Evolutionary conservation across 257 asterid genomes (phyloP), one percentile per base, ranked within the genome.

Genomic region (Voacanga thouarsii): DNA sequence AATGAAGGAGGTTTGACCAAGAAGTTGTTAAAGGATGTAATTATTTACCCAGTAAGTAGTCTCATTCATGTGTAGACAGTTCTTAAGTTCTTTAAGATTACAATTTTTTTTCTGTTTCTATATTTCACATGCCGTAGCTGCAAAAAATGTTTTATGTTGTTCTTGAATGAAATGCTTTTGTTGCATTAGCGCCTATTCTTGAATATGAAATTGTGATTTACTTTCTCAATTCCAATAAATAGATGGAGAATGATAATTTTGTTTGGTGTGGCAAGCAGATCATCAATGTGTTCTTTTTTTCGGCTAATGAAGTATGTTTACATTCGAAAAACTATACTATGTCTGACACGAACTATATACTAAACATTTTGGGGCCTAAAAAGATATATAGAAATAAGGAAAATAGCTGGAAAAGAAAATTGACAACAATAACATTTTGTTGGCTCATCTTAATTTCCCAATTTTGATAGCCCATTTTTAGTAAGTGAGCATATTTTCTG

Each of bases 41-140:
- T 53, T 76, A 76, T 76, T 63, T 80, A 41, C 80, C 84, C 26
- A 80, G 84, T 80, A 50, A 72, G 72, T 5, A 33, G 37, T 75
- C 37, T 60, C 55, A 12, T 75, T 43, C 55, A n/a, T 8, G 4
- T 33, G 16, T 70, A 61, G 18, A 41, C n/a, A 55, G 53, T 80
- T 65, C 16, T 65, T 68, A 33, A 12, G 37, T n/a, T 59, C 66
- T 74, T 74, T 51, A 43, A 65, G 74, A 11, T 51, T 66, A 6
- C 9, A 11, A 21, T 28, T 51, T 9, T 9, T 39, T 39, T 12
- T 39, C 16, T 37, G 53, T 15, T n/a, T 16, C 6, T 0, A 4
- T 37, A 51, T 41, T 21, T 37, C 55, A n/a, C n/a, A 7, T 18
- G 24, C 30, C 30, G 16, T 12, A 14, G 49, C 43, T 14, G 44